Conservation (phyloP, 2,329 filamentous ascomycete genomes). For the Phaeoacremonium minimum region DNA sequence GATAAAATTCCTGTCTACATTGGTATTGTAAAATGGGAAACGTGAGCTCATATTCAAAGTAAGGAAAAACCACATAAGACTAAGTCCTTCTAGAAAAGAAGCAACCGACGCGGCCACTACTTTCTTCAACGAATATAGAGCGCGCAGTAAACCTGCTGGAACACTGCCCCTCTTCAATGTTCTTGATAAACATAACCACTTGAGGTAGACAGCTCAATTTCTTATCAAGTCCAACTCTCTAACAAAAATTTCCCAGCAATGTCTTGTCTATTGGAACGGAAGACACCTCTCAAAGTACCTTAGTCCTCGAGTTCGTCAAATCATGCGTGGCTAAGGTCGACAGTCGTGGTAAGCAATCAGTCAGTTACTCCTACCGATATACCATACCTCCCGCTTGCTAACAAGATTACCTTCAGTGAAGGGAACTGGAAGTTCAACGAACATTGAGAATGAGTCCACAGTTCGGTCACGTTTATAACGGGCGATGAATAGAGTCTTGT, state of each 20-base stretch:
- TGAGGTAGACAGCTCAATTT: constrained; percentile 4
- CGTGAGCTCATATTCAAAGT: constrained; percentile 4
- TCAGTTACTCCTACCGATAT: no score
- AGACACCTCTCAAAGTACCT: constrained; percentile 6
- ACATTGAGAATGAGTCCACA: no score
- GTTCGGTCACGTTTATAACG: no score
- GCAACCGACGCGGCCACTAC: constrained; percentile 6
- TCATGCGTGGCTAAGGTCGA: not conserved
- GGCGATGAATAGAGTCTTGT: no score
- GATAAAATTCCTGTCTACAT: constrained; percentile 8
- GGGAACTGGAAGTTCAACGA: no score
- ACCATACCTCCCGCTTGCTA: no score
- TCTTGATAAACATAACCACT: constrained; percentile 10
- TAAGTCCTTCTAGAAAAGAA: constrained; percentile 3
- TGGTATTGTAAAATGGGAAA: constrained; percentile 10
- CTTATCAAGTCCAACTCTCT: not conserved
- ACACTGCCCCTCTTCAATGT: constrained; percentile 10
- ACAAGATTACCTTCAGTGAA: no score
- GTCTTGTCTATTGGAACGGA: constrained; percentile 10
- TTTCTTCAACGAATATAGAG: constrained; percentile 10
- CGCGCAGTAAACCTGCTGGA: constrained; percentile 5
- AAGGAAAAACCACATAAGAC: no score
- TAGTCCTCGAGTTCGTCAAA: constrained; percentile 8
- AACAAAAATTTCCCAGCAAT: constrained; percentile 6
- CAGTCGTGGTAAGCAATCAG: not conserved